Conservation (phyloP, 306 rosid genomes). For the Citrullus colocynthis region DNA sequence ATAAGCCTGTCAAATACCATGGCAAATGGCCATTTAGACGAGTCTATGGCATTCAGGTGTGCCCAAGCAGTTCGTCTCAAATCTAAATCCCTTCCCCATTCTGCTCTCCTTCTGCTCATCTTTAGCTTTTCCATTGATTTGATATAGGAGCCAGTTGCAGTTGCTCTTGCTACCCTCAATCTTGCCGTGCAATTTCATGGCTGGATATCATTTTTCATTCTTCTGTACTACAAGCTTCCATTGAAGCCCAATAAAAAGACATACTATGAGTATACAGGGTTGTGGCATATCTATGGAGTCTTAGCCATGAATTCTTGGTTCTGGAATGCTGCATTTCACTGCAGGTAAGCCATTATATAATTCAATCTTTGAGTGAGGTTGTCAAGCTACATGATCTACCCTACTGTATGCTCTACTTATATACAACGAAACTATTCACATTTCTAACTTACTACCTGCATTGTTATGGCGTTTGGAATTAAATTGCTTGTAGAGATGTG, state of each 20-base stretch:
- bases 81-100: not conserved
- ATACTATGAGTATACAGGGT: slow-evolving; percentile 69
- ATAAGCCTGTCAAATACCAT: slow-evolving; percentile 71
- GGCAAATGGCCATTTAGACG: slow-evolving; percentile 90
- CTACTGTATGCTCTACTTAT: not conserved
- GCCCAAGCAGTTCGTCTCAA: slow-evolving; percentile 1
- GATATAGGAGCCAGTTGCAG: slow-evolving; percentile 85
- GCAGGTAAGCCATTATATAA: slow-evolving; percentile 47
- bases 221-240: slow-evolving; percentile 73
- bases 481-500: slow-evolving; percentile 51
- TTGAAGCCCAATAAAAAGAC: slow-evolving; percentile 56
- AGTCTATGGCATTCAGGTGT: slow-evolving; percentile 92
- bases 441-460: not conserved
- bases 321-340: slow-evolving; percentile 87
- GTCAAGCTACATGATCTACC: not conserved
- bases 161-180: slow-evolving; percentile 78
- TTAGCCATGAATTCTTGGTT: slow-evolving; percentile 84
- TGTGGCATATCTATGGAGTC: slow-evolving; percentile 87
- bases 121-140: slow-evolving; percentile 7
- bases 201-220: slow-evolving; percentile 94
- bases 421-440: not conserved
- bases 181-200: slow-evolving; percentile 97
- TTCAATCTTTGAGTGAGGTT: not conserved
- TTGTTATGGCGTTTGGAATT: not conserved
- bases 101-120: not conserved